A percentile compares a stretch with the other conserved stretches of the same genome.
Conservation (phyloP, 2,329 filamentous ascomycete genomes). For the Plectosphaerella plurivora region DNA sequence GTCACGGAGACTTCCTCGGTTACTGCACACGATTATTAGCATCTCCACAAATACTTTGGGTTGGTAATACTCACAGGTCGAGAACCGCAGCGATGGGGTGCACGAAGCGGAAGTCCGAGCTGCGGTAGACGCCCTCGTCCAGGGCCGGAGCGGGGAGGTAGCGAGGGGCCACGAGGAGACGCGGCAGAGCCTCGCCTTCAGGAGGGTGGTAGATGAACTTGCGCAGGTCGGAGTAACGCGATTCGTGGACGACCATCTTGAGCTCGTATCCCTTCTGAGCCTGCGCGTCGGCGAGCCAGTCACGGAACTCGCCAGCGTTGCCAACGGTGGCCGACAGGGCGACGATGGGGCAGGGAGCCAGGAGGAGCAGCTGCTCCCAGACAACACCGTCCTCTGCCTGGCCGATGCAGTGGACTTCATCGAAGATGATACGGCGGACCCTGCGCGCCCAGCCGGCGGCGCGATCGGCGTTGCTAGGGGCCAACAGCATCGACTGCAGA, state of each 20-base stretch:
- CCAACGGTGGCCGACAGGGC: constrained; percentile 77
- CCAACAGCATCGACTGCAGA: constrained; percentile 71
- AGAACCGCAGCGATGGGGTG: constrained; percentile 63
- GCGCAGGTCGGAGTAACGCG: constrained; percentile 72
- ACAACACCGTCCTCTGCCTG: constrained; percentile 48
- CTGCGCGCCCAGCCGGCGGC: constrained; percentile 55
- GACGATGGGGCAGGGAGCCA: constrained; percentile 73
- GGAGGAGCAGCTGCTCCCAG: constrained; percentile 73
- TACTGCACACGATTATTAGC: constrained; percentile 20
- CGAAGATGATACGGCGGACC: constrained; percentile 74
- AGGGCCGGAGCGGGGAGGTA: constrained; percentile 38
- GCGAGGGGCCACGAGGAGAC: constrained; percentile 20
- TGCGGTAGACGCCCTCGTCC: constrained; percentile 35
- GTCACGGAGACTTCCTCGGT: constrained; percentile 62
- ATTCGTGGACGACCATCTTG: constrained; percentile 62
- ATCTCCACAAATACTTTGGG: neutral
- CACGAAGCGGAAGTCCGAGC: constrained; percentile 50
- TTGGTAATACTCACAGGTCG: constrained; percentile 37
- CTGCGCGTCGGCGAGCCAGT: constrained; percentile 64
- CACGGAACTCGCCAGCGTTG: constrained; percentile 65
- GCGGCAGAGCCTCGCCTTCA: neutral
- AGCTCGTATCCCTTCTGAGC: constrained; percentile 58
- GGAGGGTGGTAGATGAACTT: constrained; percentile 62
- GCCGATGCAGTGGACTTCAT: constrained; percentile 78
- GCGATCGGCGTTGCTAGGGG: constrained; percentile 57